These are phyloP conservation scores for Aspergillus pseudoviridinutans DNA, from an alignment of 2,329 filamentous ascomycete genomes.

Conservation along the genomic window DNA sequence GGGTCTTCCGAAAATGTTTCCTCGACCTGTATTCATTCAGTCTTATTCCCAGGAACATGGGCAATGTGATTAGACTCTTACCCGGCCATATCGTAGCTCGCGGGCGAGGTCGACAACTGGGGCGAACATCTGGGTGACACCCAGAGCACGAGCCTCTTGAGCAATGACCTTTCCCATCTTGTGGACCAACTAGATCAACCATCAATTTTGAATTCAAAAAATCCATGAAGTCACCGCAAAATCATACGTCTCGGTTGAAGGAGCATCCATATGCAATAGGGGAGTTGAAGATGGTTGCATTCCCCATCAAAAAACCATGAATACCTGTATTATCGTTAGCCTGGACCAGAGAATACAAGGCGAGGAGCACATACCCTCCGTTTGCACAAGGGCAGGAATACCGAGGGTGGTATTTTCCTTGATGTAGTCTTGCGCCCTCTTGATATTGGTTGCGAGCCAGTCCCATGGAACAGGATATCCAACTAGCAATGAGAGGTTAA, in stretches of 20 bases:
- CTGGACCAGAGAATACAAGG: background rate
- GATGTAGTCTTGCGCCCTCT: slow-evolving; percentile 65
- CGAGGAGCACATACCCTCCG: slow-evolving; percentile 50
- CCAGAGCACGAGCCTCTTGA: slow-evolving; percentile 61
- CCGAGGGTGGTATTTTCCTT: slow-evolving; percentile 62
- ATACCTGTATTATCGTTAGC: slow-evolving; percentile 39
- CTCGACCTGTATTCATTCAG: slow-evolving; percentile 47
- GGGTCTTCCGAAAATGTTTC: slow-evolving; percentile 69
- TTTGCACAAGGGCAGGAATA: slow-evolving; percentile 70
- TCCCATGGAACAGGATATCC: slow-evolving; percentile 63
- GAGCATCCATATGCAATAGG: slow-evolving; percentile 69
- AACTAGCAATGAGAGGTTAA: slow-evolving; percentile 37
- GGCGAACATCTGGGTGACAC: slow-evolving; percentile 70
- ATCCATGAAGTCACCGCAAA: background rate
- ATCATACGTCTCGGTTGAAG: slow-evolving; percentile 56
- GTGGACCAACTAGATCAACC: slow-evolving; percentile 46
- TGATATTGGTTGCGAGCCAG: slow-evolving; percentile 60
- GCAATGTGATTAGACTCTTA: slow-evolving; percentile 9
- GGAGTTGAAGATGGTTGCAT: slow-evolving; percentile 75
- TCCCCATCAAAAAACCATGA: slow-evolving; percentile 66
- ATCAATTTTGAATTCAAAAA: too few species aligned
- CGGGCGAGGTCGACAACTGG: slow-evolving; percentile 68
- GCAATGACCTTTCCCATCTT: slow-evolving; percentile 66
- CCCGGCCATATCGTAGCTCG: slow-evolving; percentile 67
- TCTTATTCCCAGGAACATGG: background rate